Evolutionary conservation across 2,329 filamentous ascomycete genomes (phyloP).

Genomic region (Cercospora zeina): DNA sequence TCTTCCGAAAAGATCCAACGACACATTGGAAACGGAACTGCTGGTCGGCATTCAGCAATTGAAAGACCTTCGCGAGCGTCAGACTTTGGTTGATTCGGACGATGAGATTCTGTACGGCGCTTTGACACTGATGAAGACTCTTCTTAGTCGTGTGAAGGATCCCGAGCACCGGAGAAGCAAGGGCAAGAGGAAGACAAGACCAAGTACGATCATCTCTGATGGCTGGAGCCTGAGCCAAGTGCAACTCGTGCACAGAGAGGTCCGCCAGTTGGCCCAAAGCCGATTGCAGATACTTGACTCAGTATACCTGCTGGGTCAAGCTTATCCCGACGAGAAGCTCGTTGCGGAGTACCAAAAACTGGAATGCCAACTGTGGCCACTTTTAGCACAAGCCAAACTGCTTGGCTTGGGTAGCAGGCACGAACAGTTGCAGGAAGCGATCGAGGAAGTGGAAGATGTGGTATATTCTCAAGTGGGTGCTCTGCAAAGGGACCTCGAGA

Average conservation of each 20-base stretch:
- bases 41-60: background rate
- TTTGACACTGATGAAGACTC: background rate
- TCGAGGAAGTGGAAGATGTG: background rate
- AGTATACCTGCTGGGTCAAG: background rate
- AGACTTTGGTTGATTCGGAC: background rate
- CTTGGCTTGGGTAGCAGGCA: background rate
- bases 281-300: conserved; percentile 4
- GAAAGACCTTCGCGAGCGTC: background rate
- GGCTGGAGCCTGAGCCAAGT: conserved; percentile 4
- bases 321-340: conserved; percentile 5
- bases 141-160: background rate
- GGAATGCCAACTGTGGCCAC: background rate
- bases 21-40: background rate
- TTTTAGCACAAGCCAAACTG: background rate
- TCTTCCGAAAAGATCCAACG: background rate
- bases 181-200: background rate
- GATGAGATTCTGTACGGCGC: background rate
- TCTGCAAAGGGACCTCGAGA: background rate
- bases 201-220: conserved; percentile 1
- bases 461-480: background rate
- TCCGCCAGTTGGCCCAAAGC: background rate
- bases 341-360: background rate
- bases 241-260: background rate
- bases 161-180: background rate
- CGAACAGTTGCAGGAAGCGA: background rate